phyloP scores from a whole-genome alignment of 148 eudicot species.

The Agrostemma githago region DNA sequence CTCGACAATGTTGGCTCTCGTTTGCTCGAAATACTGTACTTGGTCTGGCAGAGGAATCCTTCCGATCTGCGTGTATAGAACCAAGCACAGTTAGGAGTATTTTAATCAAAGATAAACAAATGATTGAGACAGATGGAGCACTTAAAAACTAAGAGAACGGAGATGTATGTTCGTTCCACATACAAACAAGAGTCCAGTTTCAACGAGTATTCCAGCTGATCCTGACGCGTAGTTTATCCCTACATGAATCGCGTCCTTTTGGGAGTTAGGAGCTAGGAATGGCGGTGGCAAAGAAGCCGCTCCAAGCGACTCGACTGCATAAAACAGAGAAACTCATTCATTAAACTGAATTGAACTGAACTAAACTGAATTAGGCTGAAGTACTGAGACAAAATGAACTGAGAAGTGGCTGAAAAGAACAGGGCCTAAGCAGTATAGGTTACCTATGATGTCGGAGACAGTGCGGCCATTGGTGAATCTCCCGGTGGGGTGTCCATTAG shows the following conservation, averaged over 20 bases:
- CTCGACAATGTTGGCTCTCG: slow-evolving; percentile 38
- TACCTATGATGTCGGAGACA: slow-evolving; percentile 55
- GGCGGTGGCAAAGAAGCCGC: slow-evolving; percentile 47
- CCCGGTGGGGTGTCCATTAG: slow-evolving; percentile 56
- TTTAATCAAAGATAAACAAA: too few species aligned
- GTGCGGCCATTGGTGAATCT: slow-evolving; percentile 72
- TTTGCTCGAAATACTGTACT: slow-evolving; percentile 44
- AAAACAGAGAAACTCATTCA: background rate
- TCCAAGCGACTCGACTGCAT: slow-evolving; percentile 54
- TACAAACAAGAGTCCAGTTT: slow-evolving; percentile 54
- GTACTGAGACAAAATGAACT: background rate
- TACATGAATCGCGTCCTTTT: slow-evolving; percentile 20
- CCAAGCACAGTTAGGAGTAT: background rate
- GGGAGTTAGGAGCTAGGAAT: slow-evolving; percentile 40
- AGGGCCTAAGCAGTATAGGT: background rate
- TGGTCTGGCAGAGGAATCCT: slow-evolving; percentile 46
- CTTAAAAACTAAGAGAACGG: too few species aligned
- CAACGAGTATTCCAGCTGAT: slow-evolving; percentile 54
- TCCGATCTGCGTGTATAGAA: slow-evolving; percentile 34
- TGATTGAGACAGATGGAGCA: too few species aligned
- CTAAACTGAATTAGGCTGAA: background rate
- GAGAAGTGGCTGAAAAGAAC: background rate
- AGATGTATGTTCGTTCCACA: background rate
- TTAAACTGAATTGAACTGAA: too few species aligned
- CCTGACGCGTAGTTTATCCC: slow-evolving; percentile 72